Evolutionary conservation across 73 alveolate species (phyloP).

Genomic region (Diophrys appendiculata): DNA sequence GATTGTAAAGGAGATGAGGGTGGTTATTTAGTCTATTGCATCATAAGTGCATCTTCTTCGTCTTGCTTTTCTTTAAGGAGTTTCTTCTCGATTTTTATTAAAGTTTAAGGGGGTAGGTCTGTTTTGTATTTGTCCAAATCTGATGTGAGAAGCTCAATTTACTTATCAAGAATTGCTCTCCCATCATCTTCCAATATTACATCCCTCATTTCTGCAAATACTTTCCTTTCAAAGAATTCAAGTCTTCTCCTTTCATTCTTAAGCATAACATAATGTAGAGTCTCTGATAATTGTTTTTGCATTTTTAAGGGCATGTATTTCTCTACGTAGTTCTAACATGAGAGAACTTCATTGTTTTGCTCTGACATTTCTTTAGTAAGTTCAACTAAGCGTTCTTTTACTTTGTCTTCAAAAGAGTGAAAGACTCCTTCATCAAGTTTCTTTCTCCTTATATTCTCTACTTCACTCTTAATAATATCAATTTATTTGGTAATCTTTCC

Average conservation of each 20-base stretch:
- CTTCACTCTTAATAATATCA: no score
- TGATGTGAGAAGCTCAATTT: conserved; percentile 6
- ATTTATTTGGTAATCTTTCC: no score
- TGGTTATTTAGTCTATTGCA: no score
- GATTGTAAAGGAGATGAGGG: no score
- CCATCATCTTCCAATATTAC: conserved; percentile 37
- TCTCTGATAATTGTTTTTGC: background rate
- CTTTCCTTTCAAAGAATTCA: conserved; percentile 32
- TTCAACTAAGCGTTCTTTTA: no score
- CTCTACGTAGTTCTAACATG: background rate
- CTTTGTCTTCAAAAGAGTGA: no score
- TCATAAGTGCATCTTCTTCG: no score
- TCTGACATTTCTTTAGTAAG: no score
- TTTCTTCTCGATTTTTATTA: no score
- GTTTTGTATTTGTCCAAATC: background rate
- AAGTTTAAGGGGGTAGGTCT: conserved; percentile 15
- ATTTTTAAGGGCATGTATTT: background rate
- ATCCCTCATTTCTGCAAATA: conserved; percentile 32
- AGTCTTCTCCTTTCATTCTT: conserved; percentile 12
- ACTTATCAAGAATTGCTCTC: background rate
- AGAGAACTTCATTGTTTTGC: background rate
- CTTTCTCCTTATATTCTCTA: no score
- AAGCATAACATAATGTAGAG: background rate
- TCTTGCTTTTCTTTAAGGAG: no score
- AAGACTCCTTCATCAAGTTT: no score